Base-by-base conservation (phyloP, 768 basidiomycete genomes). In the Auriscalpium microsporum region DNA sequence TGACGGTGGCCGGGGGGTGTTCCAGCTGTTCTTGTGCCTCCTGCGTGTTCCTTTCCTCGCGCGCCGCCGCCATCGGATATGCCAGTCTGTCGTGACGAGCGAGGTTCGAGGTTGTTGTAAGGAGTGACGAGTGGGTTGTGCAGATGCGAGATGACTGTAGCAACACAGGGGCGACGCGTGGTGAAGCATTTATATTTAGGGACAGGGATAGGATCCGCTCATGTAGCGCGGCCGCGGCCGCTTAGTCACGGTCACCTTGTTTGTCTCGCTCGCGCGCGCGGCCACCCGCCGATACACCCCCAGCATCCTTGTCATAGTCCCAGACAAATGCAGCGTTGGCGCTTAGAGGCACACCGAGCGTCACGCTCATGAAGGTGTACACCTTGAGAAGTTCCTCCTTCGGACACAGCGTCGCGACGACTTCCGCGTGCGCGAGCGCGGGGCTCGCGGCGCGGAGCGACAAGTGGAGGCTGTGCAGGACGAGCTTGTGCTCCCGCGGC, bases 311-410 rank as follows among this genome's bases (percentile, higher is more conserved):
- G 67, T 87, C 87, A 57, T 89, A 84, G 68, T 92, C 93, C 90
- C 88, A 98, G 14, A 80, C 77, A 66, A 97, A 88, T 58, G 71
- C 74, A 54, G 80, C 80, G 62, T 81, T 75, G 0, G 90, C 83
- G 58, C 71, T 78, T 8, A 90, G 94, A 7, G 94, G 92, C 3
- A 87, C 86, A 45, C 94, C 94, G 13, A 95, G 80, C 1, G 89
- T 85, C 28, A 93, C 87, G 17, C 81, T 86, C 74, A 97, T 81
- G 59, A 94, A 79, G 11, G 78, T 80, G 68, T 91, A 97, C 1
- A 96, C 71, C 62, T 95, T 90, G 65, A 79, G 78, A 75, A 97
- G 79, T 64, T 92, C 87, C 70, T 97, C 97, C 78, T 88, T 84
- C 36, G 83, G 75, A 5, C 93, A 83, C 45, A 91, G 79, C 38